Percentiles rank a stretch among this genome's conserved stretches.
phyloP scores from a whole-genome alignment of 1,284 basidiomycete genomes.

The Naganishia cerealis region DNA sequence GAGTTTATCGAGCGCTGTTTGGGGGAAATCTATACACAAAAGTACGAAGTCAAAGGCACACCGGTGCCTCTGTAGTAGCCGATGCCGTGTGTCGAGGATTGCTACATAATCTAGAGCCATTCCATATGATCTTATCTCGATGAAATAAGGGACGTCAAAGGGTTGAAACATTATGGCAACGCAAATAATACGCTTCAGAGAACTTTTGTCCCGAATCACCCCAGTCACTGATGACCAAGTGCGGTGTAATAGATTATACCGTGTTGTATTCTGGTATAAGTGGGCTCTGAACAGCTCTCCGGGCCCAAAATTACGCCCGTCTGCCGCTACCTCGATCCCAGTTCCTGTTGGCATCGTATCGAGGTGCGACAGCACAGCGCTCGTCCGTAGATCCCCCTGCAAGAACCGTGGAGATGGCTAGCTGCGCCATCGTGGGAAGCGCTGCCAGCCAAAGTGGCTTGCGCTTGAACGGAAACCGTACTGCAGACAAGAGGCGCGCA shows the following conservation, averaged over 20 bases:
- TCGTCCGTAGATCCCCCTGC: too few species aligned
- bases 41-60: neutral
- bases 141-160: too few species aligned
- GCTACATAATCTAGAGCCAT: neutral
- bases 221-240: neutral
- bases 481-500: neutral
- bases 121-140: neutral
- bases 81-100: neutral
- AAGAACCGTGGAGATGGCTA: too few species aligned
- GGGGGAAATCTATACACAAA: neutral
- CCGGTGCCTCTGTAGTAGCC: neutral
- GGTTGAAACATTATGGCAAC: too few species aligned
- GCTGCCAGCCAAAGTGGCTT: neutral
- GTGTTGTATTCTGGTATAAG: neutral
- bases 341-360: too few species aligned
- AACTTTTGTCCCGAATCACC: too few species aligned
- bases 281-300: neutral
- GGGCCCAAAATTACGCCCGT: neutral
- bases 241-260: neutral
- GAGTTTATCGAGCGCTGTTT: conserved; percentile 20
- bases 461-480: neutral
- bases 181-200: too few species aligned
- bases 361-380: too few species aligned
- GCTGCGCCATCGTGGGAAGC: conserved; percentile 1
- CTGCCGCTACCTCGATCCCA: neutral